These are phyloP conservation scores for Lepidium didymum DNA, from an alignment of 345 rosid species.

Conservation along the genomic window DNA sequence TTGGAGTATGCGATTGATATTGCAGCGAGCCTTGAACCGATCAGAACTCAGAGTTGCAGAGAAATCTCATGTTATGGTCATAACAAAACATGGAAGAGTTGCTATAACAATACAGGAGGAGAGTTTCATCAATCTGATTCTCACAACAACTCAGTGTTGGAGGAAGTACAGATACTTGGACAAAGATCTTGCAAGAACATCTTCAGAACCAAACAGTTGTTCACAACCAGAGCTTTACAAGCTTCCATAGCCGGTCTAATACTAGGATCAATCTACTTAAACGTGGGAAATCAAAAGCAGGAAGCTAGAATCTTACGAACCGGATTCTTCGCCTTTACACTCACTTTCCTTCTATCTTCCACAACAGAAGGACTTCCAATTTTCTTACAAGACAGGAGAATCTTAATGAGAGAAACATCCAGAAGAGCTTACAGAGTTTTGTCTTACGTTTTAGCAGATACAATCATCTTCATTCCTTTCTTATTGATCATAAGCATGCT, in stretches of 20 bases:
- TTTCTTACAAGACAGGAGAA: conserved; percentile 77
- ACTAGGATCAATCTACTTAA: conserved; percentile 69
- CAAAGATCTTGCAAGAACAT: conserved; percentile 74
- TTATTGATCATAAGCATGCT: conserved; percentile 58
- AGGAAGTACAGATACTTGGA: conserved; percentile 61
- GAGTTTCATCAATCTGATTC: conserved; percentile 29
- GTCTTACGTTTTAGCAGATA: conserved; percentile 66
- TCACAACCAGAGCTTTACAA: conserved; percentile 64
- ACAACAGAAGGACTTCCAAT: conserved; percentile 87
- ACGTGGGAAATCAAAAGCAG: conserved; percentile 43
- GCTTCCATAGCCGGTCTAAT: conserved; percentile 61
- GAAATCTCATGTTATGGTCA: conserved; percentile 17
- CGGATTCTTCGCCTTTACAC: conserved; percentile 83
- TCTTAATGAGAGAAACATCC: conserved; percentile 69
- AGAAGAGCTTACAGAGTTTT: conserved; percentile 68
- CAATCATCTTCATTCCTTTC: conserved; percentile 65
- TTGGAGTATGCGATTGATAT: conserved; percentile 83
- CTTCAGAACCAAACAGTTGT: conserved; percentile 76
- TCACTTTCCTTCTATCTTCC: conserved; percentile 80
- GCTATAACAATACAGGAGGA: background rate
- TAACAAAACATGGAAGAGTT: conserved; percentile 26
- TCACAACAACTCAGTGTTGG: conserved; percentile 40
- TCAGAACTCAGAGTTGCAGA: conserved; percentile 9
- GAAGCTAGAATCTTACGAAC: conserved; percentile 42
- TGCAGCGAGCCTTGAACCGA: conserved; percentile 36